Percentiles rank a stretch among this genome's conserved stretches.
These are phyloP conservation scores for Inga leiocalycina DNA, from an alignment of 306 rosid species.

Conservation along the genomic window DNA sequence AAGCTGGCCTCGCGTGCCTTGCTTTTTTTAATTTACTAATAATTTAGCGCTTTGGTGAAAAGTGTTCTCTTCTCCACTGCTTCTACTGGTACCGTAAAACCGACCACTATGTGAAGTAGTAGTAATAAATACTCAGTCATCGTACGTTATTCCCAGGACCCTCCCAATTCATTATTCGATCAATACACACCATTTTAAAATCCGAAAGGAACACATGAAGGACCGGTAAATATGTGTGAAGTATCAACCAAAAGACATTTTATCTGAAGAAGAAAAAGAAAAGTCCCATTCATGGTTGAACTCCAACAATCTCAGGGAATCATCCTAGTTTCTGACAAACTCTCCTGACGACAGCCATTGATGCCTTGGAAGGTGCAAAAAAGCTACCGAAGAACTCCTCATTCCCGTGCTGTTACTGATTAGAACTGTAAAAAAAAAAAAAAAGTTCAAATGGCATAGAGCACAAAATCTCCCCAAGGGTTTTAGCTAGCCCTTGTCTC, in stretches of 20 bases:
- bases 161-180: slow-evolving; percentile 16
- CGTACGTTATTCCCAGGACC: slow-evolving; percentile 49
- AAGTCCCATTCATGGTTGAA: background rate
- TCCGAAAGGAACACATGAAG: background rate
- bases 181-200: slow-evolving; percentile 9
- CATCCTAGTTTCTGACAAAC: slow-evolving; percentile 21
- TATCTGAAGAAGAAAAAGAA: background rate
- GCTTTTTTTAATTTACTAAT: background rate
- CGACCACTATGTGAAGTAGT: slow-evolving; percentile 27
- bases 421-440: background rate
- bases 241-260: background rate
- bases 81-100: slow-evolving; percentile 2
- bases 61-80: background rate
- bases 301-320: slow-evolving; percentile 12
- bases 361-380: slow-evolving; percentile 15
- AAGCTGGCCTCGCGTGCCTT: background rate
- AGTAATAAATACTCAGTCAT: background rate
- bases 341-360: background rate
- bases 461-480: background rate
- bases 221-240: background rate
- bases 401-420: background rate
- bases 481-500: background rate
- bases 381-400: background rate
- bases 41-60: background rate
- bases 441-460: background rate